Base-by-base conservation (phyloP, 192 early-diverging fungal species). In the Haplosporangium gracile region DNA sequence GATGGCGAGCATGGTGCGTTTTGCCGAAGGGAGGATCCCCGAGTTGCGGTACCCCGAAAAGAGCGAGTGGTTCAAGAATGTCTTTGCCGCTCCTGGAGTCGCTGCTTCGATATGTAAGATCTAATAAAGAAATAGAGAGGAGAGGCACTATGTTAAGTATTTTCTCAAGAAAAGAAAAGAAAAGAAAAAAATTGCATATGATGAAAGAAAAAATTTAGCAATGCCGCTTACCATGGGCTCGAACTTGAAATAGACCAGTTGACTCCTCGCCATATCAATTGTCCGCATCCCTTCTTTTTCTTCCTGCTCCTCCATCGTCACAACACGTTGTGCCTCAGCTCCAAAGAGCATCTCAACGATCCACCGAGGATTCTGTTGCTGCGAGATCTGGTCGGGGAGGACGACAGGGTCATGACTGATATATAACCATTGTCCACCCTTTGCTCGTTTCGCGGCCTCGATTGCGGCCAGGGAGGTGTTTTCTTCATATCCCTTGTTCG, bases 21-120 rank as follows among this genome's bases (percentile, higher is more conserved):
- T 90, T 18, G 78, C 72, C 0, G 91, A 91, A 20, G 91, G 86
- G 22, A 86, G 78, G 53, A 92, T 87, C 29, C 92, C 92, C 11
- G 88, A 89, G 53, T 92, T 91, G 36, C 88, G 89, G 74, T 90
- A 92, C 4, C 92, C 92, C 16, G 83, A 83, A 71, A 88, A 88
- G 72, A 88, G 63, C 0, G 91, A 90, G 4, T 87, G 79, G 39
- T 79, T 86, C 13, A 91, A 63, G n/a, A 92, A 87, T 26, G 80
- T 78, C 68, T 90, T 88, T 24, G 91, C 92, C 16, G 92, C 87
- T 45, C 83, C 74, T 18, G 88, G 83, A 13, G 82, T 90, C 13
- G 89, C 80, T 40, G 92, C 83, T 75, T 92, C 90, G 57, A 92
- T 88, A 72, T 92, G 92, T 16, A 92, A 69, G 38, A 91, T 90